Evolutionary conservation across 495 filamentous ascomycete species (phyloP), one percentile per base, ranked within the genome.

Genomic region (Tuber indicum): DNA sequence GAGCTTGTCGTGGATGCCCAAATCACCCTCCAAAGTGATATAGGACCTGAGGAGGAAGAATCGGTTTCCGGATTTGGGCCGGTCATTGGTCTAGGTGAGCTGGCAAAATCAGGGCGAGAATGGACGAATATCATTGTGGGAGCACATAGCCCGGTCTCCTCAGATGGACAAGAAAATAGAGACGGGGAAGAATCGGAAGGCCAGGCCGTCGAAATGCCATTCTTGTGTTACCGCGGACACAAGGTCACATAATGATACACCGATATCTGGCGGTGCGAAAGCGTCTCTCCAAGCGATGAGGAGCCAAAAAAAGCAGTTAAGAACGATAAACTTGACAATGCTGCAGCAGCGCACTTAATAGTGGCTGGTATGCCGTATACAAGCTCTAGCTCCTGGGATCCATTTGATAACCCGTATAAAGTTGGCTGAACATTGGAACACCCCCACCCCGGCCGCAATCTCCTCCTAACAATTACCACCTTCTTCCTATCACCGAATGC

Each of bases 371-470:
- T 76, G 71, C 39, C n/a, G 17, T 21, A 26, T 8, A 46, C 74
- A 76, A 72, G 79, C 41, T 62, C 44, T 21, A 19, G 16, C 52
- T 47, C 70, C 17, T 45, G n/a, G 80, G 14, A 36, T 36, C 58
- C 26, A 16, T 12, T 17, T 36, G 7, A 26, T 66, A 14, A 66
- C 58, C 26, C 4, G 58, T 17, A 66, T 66, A 66, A 66, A 66
- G 90, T 98, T 46, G 96, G 95, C 66, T 96, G 96, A 32, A 98
- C 96, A 6, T 99, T 98, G 83, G 96, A 99, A 84, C 93, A 98
- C 85, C 89, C 98, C 52, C 96, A 98, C 83, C 89, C 92, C 43
- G 96, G 96, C n/a, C 96, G 98, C 86, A 98, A 97, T 83, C 87
- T 98, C 39, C 89, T 99, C 10, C 87, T 99, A 49, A 95, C 94